A percentile compares a stretch with the other conserved stretches of the same genome.
Conservation (phyloP, 2,329 filamentous ascomycete genomes). For the Dryadomyces sulphureus region DNA sequence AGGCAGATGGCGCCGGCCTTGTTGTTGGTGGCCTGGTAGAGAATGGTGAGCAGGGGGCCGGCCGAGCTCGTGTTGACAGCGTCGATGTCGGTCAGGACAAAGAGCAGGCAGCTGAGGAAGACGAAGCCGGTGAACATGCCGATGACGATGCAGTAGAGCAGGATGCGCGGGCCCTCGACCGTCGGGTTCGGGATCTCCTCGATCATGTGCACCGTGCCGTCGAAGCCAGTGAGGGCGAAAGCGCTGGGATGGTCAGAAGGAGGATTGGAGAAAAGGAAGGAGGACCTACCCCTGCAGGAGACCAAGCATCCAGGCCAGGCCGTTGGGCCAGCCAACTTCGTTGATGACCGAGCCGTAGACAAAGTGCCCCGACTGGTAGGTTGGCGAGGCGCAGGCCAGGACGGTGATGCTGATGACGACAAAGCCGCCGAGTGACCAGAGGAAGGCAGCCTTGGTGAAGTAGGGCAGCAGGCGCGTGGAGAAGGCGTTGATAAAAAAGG, state of each 20-base stretch:
- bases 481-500: constrained; percentile 52
- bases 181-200: constrained; percentile 45
- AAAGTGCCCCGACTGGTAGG: constrained; percentile 48
- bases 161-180: constrained; percentile 47
- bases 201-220: constrained; percentile 39
- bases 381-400: constrained; percentile 48
- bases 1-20: constrained; percentile 47
- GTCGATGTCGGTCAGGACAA: constrained; percentile 44
- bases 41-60: constrained; percentile 20
- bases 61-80: constrained; percentile 26
- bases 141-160: constrained; percentile 50
- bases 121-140: constrained; percentile 43
- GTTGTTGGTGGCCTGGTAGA: constrained; percentile 46
- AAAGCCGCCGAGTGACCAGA: constrained; percentile 57
- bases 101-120: constrained; percentile 40
- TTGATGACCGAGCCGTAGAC: constrained; percentile 58
- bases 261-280: not conserved
- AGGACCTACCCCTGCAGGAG: constrained; percentile 28
- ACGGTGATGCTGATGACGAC: constrained; percentile 55
- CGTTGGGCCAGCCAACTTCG: constrained; percentile 53
- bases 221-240: constrained; percentile 35
- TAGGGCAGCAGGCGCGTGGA: constrained; percentile 45
- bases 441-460: constrained; percentile 54
- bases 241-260: constrained; percentile 13
- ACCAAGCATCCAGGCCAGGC: constrained; percentile 42